Evolutionary conservation across 805 yeast genomes (phyloP), one percentile per base, ranked within the genome.

Genomic region (Metschnikowia cerradonensis): DNA sequence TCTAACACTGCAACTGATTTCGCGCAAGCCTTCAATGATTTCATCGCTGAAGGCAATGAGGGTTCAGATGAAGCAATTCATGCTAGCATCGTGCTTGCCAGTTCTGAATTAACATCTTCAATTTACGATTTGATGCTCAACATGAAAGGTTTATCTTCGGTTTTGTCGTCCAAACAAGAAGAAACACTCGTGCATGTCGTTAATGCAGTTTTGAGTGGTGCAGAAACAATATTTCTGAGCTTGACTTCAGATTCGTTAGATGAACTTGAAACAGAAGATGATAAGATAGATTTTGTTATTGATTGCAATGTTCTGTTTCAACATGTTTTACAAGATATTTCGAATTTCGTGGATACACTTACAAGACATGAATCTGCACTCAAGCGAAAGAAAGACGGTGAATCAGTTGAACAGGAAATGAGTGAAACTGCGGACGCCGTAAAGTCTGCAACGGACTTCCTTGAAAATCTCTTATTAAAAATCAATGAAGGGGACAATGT

Each of bases 1-100:
- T 80, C 89, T 0, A 79, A 82, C 37, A 71, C 80, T 14, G 90
- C 91, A 0, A 88, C 91, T 5, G 91, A 86, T 37, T 88, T 90
- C 66, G 87, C 96, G 4, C 80, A 83, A 23, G 81, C 84, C 6
- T 89, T 88, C 73, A 88, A 85, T 63, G 77, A 81, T 47, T 85
- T 80, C 60, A 72, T 89, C 47, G 90, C 86, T 4, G 96, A 88
- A 62, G 95, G 92, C 5, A 81, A 81, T 47, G 74, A 77, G 47
- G 39, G 20, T 15, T 68, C 70, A 41, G 68, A 67, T 6, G 70
- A 69, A 38, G 79, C 83, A 30, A 88, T 83, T 52, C 88, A 84
- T 58, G 75, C 82, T 3, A 73, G 76, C 31, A 78, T 86, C 26
- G 83, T 89, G 55, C 78, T 79, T 55, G 73, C 86, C 0, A 78